Evolutionary conservation across 345 rosid genomes (phyloP), one percentile per base, ranked within the genome.

Genomic region (Capsella bursapastoris): DNA sequence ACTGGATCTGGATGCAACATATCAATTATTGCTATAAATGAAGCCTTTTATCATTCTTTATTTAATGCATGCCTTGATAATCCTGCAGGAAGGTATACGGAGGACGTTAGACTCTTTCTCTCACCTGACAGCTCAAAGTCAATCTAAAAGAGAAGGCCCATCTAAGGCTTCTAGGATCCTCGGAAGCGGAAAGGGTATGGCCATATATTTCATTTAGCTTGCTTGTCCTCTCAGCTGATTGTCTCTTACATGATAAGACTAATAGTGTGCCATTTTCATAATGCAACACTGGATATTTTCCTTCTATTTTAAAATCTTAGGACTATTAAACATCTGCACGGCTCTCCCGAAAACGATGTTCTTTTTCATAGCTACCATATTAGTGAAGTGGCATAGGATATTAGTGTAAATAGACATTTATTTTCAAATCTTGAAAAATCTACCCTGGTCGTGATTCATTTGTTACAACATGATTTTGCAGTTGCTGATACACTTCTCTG

Each of bases 401-500:
- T 47, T 57, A 34, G 57, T 58, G 44, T 12, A 31, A 28, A 5
- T 44, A 44, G 66, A 25, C n/a, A n/a, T 27, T 7, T 6, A 15
- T 51, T 27, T 35, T 72, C 18, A 38, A 41, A 0, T 45, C 35
- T 32, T 7, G 65, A 31, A 57, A 35, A 45, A 16, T 58, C 15
- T 27, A 16, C 53, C 44, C 45, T 6, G 40, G 27, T 58, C 49
- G 47, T 73, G 64, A 66, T 76, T 62, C 41, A 29, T 57, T 28
- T 63, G 50, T 49, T 66, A n/a, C 50, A 0, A 14, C 29, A 7
- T 63, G 64, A 68, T 64, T 74, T 80, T 84, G 82, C 95, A 95
- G 99, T 89, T 85, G 97, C 97, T 52, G 89, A 89, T 74, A 86
- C 82, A 12, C 84, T 95, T 66, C 96, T 92, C 28, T 95, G 96